Evolutionary conservation across 2,329 filamentous ascomycete genomes (phyloP), one percentile per base, ranked within the genome.

Genomic region (Curvularia sp.): DNA sequence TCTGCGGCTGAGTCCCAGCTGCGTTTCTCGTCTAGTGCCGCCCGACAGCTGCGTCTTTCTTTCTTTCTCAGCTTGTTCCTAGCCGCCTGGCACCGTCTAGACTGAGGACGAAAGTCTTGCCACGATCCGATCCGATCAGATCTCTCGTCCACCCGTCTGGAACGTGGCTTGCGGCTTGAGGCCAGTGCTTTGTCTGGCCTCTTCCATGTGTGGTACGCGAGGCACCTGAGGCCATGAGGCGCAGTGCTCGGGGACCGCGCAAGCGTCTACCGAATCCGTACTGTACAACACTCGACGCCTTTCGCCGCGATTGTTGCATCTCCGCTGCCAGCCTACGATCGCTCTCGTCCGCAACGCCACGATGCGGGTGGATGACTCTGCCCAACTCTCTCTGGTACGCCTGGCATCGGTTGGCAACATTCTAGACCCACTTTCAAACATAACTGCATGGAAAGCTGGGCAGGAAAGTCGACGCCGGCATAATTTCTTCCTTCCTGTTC

Each of bases 401-500:
- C 13, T 32, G 19, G 45, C 28, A 19, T 15, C 21, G 45, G 19
- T 13, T n/a, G 12, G 6, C 18, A 34, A 18, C 19, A 30, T 10
- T 21, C 28, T 12, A 47, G 45, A 15, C 45, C 45, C 30, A 36
- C 18, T 9, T 15, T 13, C 27, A 8, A n/a, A 36, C 3, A n/a
- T 19, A n/a, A 36, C 8, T 34, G 30, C 45, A 25, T 15, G 21
- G 34, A 36, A 49, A 45, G 43, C 23, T 18, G 55, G 28, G 55
- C 27, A 43, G 30, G 12, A 21, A 15, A 32, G n/a, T 43, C 21
- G 27, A 30, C 23, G 28, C 23, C 23, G 45, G 23, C 42, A 45
- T 21, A 45, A 43, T 49, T 28, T 41, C 38, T 23, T 41, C 25
- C 36, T 39, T 54, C 48, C 28, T 60, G 51, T 58, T 56, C 47